Evolutionary conservation across 1,139 yeast species (phyloP).

Genomic region (Geotrichum candidum): DNA sequence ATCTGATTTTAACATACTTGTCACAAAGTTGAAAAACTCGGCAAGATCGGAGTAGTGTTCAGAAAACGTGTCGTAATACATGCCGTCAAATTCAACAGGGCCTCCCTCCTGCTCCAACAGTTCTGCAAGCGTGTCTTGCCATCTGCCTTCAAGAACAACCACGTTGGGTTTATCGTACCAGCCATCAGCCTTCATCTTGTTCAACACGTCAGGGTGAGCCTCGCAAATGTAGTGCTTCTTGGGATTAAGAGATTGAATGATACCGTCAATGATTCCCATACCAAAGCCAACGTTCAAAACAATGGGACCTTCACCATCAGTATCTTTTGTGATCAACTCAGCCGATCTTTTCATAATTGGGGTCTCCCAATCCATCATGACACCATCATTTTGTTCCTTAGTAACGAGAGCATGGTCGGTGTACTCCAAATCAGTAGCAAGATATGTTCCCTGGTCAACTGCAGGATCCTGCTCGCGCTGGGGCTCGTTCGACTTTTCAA

Average conservation of each 20-base stretch:
- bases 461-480: conserved; percentile 27
- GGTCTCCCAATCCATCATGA: conserved; percentile 97
- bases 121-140: conserved; percentile 77
- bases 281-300: conserved; percentile 90
- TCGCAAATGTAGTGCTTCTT: conserved; percentile 79
- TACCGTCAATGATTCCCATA: conserved; percentile 87
- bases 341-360: conserved; percentile 78
- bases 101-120: conserved; percentile 51
- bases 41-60: conserved; percentile 85
- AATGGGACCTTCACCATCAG: conserved; percentile 37
- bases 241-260: conserved; percentile 59
- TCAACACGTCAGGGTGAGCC: conserved; percentile 88
- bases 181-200: conserved; percentile 63
- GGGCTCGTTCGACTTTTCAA: conserved; percentile 35
- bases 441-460: conserved; percentile 53
- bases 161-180: conserved; percentile 79
- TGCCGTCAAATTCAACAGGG: conserved; percentile 69
- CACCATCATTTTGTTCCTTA: conserved; percentile 72
- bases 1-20: conserved; percentile 73
- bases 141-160: conserved; percentile 71
- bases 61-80: conserved; percentile 88
- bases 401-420: conserved; percentile 69
- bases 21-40: conserved; percentile 72
- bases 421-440: conserved; percentile 63
- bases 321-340: conserved; percentile 37